A percentile compares a stretch with the other conserved stretches of the same genome.
Evolutionary conservation across 306 rosid genomes (phyloP).

Genomic region (Trifolium subterraneum): DNA sequence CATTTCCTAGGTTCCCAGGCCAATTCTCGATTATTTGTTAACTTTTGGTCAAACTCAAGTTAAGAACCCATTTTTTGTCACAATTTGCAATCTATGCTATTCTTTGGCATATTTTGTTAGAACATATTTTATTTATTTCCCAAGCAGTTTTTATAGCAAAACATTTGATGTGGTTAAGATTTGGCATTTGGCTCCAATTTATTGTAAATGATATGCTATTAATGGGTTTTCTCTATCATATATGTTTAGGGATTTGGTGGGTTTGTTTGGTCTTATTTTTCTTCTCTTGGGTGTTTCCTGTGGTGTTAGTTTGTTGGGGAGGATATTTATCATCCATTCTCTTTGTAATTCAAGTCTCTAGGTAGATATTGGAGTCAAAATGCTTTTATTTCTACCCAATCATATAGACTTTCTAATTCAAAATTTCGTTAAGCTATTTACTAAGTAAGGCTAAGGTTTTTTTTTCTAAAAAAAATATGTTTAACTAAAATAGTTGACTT

Average conservation of each 20-base stretch:
- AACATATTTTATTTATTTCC: too few species aligned
- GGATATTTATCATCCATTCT: not conserved
- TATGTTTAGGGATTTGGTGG: not conserved
- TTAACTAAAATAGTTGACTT: not conserved
- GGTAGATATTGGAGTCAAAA: constrained; percentile 2
- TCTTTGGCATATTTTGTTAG: too few species aligned
- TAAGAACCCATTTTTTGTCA: constrained; percentile 10
- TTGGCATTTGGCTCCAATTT: too few species aligned
- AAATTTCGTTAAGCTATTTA: not conserved
- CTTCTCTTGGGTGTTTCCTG: not conserved
- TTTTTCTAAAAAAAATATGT: not conserved
- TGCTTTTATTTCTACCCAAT: constrained; percentile 5
- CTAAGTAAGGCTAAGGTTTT: not conserved
- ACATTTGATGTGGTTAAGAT: too few species aligned
- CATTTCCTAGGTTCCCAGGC: not conserved
- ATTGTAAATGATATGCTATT: not conserved
- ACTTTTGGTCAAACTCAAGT: constrained; percentile 14
- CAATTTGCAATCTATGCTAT: not conserved
- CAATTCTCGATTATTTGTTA: constrained; percentile 14
- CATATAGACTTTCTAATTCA: not conserved
- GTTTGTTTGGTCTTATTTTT: not conserved
- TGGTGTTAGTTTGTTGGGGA: constrained; percentile 8
- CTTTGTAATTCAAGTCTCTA: constrained; percentile 6
- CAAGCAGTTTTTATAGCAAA: too few species aligned
- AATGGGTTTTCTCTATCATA: not conserved